Conservation (phyloP, 2,329 filamentous ascomycete species). For the Cylindrodendrum hubeiense region DNA sequence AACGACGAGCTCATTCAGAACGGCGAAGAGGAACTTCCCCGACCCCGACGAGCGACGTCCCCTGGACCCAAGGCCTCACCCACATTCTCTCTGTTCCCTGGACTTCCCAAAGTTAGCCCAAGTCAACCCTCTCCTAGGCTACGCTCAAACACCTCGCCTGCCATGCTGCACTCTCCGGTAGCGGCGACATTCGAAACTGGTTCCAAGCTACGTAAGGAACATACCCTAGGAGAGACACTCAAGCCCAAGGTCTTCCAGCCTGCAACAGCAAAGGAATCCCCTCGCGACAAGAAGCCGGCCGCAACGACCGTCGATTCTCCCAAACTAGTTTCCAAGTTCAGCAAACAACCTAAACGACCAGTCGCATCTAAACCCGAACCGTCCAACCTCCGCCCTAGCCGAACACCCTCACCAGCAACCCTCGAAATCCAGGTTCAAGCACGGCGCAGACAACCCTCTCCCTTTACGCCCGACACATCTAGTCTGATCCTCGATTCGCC, state of each 20-base stretch:
- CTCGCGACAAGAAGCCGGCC: conserved; percentile 17
- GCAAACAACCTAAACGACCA: conserved; percentile 41
- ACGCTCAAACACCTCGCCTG: conserved; percentile 69
- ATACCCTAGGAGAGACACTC: conserved; percentile 11
- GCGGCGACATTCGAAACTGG: conserved; percentile 48
- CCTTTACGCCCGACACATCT: conserved; percentile 36
- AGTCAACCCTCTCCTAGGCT: conserved; percentile 53
- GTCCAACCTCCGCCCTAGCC: conserved; percentile 8
- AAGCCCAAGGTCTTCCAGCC: conserved; percentile 32
- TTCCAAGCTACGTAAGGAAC: not conserved
- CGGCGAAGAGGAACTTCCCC: conserved; percentile 47
- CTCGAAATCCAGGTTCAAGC: conserved; percentile 16
- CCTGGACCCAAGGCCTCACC: conserved; percentile 60
- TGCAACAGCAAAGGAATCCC: conserved; percentile 13
- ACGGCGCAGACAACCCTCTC: conserved; percentile 31
- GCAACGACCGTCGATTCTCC: conserved; percentile 21
- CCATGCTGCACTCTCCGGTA: conserved; percentile 59
- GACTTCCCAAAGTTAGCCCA: conserved; percentile 40
- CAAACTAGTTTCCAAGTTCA: conserved; percentile 42
- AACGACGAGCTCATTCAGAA: conserved; percentile 58
- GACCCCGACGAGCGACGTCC: conserved; percentile 61
- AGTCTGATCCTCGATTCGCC: conserved; percentile 58
- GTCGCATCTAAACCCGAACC: conserved; percentile 25
- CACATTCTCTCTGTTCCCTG: conserved; percentile 59
- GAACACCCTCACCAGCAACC: conserved; percentile 29